Conservation (phyloP, 2,329 filamentous ascomycete genomes). For the Pseudogymnoascus sp. region DNA sequence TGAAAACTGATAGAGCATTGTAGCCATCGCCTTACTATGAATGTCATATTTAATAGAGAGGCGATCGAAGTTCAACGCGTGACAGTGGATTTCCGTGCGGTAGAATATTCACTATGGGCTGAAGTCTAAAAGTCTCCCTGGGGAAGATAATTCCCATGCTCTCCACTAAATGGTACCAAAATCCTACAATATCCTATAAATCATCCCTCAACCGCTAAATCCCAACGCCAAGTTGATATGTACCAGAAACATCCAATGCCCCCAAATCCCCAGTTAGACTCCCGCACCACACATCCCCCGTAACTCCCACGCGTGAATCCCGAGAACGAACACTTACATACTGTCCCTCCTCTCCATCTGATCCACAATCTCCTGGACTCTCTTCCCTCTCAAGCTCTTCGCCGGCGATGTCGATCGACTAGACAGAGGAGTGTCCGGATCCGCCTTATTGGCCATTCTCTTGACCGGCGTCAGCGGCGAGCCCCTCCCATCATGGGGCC, state of each 20-base stretch:
- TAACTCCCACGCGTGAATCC: neutral
- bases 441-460: neutral
- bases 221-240: neutral
- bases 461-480: neutral
- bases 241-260: neutral
- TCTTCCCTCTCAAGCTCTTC: neutral
- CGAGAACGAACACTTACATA: neutral
- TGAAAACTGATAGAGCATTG: no score
- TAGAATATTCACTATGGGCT: no score
- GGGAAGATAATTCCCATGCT: neutral
- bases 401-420: neutral
- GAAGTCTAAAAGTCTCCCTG: neutral
- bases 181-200: neutral
- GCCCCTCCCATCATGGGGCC: neutral
- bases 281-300: neutral
- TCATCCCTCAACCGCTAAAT: neutral
- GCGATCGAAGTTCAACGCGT: no score
- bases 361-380: neutral
- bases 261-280: neutral
- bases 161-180: neutral
- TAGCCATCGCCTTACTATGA: no score
- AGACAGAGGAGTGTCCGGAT: neutral
- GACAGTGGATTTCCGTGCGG: no score
- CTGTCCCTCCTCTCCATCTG: constrained; percentile 1
- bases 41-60: no score